A percentile compares a stretch with the other conserved stretches of the same genome.
Conservation (phyloP, 2,329 filamentous ascomycete species). For the Leptosphaerulina australis region DNA sequence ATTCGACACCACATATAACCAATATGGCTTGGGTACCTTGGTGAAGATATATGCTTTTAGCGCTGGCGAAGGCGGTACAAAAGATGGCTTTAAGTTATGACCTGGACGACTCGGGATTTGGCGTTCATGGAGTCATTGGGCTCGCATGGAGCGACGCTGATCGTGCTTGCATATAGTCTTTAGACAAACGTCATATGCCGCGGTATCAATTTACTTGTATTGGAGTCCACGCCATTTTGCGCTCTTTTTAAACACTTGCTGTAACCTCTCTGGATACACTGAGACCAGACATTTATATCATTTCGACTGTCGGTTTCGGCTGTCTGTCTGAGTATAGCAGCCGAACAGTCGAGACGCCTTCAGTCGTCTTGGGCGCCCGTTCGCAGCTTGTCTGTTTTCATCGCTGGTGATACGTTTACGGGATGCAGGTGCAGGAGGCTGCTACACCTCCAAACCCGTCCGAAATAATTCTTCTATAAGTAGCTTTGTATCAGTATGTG, state of each 20-base stretch:
- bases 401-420: too few relatives aligned
- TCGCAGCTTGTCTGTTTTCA: too few relatives aligned
- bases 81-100: constrained; percentile 23
- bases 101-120: constrained; percentile 36
- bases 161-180: constrained; percentile 36
- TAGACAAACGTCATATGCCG: constrained; percentile 22
- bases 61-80: constrained; percentile 27
- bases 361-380: too few relatives aligned
- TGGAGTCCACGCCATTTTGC: neutral
- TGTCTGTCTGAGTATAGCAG: too few relatives aligned
- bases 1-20: constrained; percentile 4
- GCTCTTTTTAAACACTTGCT: neutral
- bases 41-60: constrained; percentile 25
- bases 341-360: too few relatives aligned
- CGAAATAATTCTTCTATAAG: too few relatives aligned
- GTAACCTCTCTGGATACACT: neutral
- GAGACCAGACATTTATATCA: too few relatives aligned
- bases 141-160: constrained; percentile 28
- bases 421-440: too few relatives aligned
- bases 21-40: constrained; percentile 14
- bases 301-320: too few relatives aligned
- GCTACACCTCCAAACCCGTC: too few relatives aligned
- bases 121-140: constrained; percentile 36
- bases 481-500: neutral
- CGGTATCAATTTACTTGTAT: constrained; percentile 18